Conservation (phyloP, 2,329 filamentous ascomycete genomes). For the Amphichorda felina region DNA sequence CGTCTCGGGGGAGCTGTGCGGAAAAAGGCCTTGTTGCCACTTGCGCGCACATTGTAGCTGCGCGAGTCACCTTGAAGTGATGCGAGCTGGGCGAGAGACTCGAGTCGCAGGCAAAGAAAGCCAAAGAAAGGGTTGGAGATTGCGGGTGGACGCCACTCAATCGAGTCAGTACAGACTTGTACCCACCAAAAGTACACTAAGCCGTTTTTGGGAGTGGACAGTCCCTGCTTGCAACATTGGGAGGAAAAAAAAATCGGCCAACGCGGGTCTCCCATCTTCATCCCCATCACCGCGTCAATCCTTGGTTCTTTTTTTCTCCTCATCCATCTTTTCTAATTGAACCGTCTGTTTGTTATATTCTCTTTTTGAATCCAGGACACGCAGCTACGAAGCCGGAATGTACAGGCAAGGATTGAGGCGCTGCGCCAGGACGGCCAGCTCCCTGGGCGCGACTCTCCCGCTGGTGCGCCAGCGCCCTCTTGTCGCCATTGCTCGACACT, state of each 20-base stretch:
- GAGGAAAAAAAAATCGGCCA: conserved; percentile 1
- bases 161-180: no score
- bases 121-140: no score
- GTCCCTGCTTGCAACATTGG: no score
- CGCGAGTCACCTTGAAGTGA: no score
- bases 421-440: conserved; percentile 23
- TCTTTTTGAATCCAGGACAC: background rate
- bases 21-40: no score
- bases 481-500: conserved; percentile 12
- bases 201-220: no score
- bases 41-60: no score
- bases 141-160: no score
- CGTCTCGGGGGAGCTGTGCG: no score
- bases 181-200: no score
- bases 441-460: conserved; percentile 14
- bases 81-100: no score
- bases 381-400: conserved; percentile 10
- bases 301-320: background rate
- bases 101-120: no score
- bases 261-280: background rate
- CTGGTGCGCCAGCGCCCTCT: conserved; percentile 15
- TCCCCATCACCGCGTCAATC: background rate
- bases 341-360: background rate
- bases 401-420: conserved; percentile 25
- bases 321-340: background rate